Percentiles rank a stretch among this genome's conserved stretches.
These are phyloP conservation scores for Apophysomyces elegans DNA, from an alignment of 371 early-diverging fungal genomes.

Conservation along the genomic window DNA sequence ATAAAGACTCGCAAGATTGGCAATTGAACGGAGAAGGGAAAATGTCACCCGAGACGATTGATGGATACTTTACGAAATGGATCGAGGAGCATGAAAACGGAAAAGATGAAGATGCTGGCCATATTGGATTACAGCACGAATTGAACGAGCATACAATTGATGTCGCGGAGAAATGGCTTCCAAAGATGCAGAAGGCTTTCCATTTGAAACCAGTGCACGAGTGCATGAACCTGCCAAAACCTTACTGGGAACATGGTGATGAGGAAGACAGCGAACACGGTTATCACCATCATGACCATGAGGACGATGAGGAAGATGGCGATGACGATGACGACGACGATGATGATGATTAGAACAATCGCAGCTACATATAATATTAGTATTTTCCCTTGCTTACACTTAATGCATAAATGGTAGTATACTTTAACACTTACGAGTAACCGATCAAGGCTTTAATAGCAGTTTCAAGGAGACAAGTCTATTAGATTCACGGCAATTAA, in stretches of 20 bases:
- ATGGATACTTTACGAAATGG: slow-evolving; percentile 48
- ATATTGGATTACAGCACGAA: slow-evolving; percentile 58
- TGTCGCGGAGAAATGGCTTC: slow-evolving; percentile 51
- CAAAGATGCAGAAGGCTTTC: slow-evolving; percentile 40
- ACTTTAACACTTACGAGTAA: not conserved
- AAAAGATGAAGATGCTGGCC: slow-evolving; percentile 38
- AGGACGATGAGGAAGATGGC: not conserved
- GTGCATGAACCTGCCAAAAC: slow-evolving; percentile 43
- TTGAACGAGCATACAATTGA: slow-evolving; percentile 45
- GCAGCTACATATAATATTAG: too few relatives aligned
- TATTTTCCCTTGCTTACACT: too few relatives aligned
- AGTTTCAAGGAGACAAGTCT: too few relatives aligned
- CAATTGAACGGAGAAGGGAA: slow-evolving; percentile 32
- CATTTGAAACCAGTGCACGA: slow-evolving; percentile 48
- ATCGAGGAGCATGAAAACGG: slow-evolving; percentile 31
- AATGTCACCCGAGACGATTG: slow-evolving; percentile 25
- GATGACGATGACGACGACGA: slow-evolving; percentile 7
- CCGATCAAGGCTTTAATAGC: too few relatives aligned
- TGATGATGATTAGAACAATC: not conserved
- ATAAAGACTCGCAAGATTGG: slow-evolving; percentile 40
- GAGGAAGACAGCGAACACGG: slow-evolving; percentile 8
- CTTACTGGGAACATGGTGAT: slow-evolving; percentile 49
- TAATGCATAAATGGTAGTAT: not conserved
- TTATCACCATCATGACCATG: not conserved
- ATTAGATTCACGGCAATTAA: too few relatives aligned